Evolutionary conservation across 2,329 filamentous ascomycete genomes (phyloP), one percentile per base, ranked within the genome.

Genomic region (Diaporthe citri): DNA sequence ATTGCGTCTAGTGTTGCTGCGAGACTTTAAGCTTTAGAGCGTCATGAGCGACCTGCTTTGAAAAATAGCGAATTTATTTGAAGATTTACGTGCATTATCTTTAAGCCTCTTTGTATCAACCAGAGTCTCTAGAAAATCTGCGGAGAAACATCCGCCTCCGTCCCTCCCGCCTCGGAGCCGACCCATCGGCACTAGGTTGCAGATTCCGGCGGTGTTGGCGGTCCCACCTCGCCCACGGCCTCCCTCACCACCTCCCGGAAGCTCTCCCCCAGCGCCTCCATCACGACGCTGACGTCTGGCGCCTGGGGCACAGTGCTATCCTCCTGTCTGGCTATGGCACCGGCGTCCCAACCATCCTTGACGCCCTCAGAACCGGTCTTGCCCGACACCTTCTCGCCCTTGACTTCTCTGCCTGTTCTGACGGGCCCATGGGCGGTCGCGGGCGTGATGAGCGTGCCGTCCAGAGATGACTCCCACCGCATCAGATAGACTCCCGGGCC

Each of bases 401-500:
- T 88, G 39, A 90, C 88, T 25, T 91, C 89, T 46, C 83, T 87
- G 20, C 90, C 90, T 10, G 77, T 80, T 0, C 93, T 86, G 0
- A 92, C 82, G 1, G 86, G 84, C 0, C 92, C 92, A 1, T 83
- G 80, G 0, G 86, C 82, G 1, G 84, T 86, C 0, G 85, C 87
- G 0, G 94, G 93, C 1, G 93, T 93, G 76, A 96, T 91, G 60
- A 88, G 82, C 0, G 94, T 94, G n/a, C 88, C 85, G 80, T 95
- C 92, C 4, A 96, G 85, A 9, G 95, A 85, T 0, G 89, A 86
- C 80, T 95, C 92, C 94, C 94, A 96, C 67, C 91, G 88, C 1
- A 90, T 87, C 34, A 95, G 88, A 80, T 93, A 96, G 62, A 93
- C 90, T 1, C 94, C 94, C 0, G 94, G 93, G 0, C 93, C 93